These are phyloP conservation scores for Pestalotiopsis sp. DNA, from an alignment of 2,329 filamentous ascomycete species.

Conservation along the genomic window DNA sequence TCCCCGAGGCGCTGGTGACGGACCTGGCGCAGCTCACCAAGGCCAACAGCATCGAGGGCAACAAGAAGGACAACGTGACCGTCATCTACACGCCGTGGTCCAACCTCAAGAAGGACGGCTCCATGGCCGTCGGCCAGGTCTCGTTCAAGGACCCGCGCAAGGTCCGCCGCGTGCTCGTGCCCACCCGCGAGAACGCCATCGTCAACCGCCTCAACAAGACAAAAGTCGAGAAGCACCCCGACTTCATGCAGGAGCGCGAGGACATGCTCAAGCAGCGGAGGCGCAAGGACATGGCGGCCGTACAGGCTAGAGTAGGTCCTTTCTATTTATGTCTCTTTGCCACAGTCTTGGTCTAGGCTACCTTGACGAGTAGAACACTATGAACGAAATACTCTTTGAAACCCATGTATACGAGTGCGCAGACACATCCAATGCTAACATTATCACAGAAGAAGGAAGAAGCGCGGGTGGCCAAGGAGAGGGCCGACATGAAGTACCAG, in stretches of 20 bases:
- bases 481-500: conserved; percentile 88
- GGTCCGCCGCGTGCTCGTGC: conserved; percentile 81
- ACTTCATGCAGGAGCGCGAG: conserved; percentile 81
- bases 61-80: conserved; percentile 98
- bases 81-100: conserved; percentile 98
- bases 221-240: conserved; percentile 82
- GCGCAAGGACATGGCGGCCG: conserved; percentile 67
- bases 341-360: too few species aligned
- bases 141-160: conserved; percentile 88
- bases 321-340: too few species aligned
- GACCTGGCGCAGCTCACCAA: conserved; percentile 98
- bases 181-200: conserved; percentile 82
- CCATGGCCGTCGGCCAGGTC: conserved; percentile 94
- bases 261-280: conserved; percentile 72
- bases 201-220: conserved; percentile 99
- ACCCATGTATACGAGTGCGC: too few species aligned
- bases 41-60: conserved; percentile 98
- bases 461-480: conserved; percentile 71
- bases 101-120: conserved; percentile 92
- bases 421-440: background rate
- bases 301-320: conserved; percentile 65
- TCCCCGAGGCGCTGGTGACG: conserved; percentile 72
- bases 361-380: too few species aligned
- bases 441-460: conserved; percentile 72
- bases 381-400: too few species aligned